These are phyloP conservation scores for Thyridium curvatum DNA, from an alignment of 2,329 filamentous ascomycete species.

Conservation along the genomic window DNA sequence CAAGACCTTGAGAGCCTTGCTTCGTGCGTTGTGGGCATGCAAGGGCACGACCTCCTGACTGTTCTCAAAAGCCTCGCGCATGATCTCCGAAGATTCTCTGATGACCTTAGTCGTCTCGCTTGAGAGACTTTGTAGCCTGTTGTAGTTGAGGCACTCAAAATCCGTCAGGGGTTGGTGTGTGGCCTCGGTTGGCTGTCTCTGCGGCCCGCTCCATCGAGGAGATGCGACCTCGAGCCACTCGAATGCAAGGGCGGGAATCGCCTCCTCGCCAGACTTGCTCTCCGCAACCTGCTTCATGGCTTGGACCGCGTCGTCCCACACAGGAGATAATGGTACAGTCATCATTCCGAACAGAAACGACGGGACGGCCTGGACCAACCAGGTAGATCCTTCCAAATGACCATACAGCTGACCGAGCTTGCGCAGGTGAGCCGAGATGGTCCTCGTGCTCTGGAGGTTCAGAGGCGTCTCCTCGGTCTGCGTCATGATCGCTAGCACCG, in stretches of 20 bases:
- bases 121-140: slow-evolving; percentile 48
- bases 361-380: slow-evolving; percentile 67
- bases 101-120: slow-evolving; percentile 45
- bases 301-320: slow-evolving; percentile 79
- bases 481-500: slow-evolving; percentile 59
- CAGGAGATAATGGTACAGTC: slow-evolving; percentile 74
- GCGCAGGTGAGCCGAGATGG: slow-evolving; percentile 78
- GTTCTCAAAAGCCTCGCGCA: slow-evolving; percentile 58
- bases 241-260: slow-evolving; percentile 67
- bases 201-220: slow-evolving; percentile 42
- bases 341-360: slow-evolving; percentile 84
- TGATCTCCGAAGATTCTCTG: slow-evolving; percentile 46
- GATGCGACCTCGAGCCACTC: slow-evolving; percentile 65
- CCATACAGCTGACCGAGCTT: slow-evolving; percentile 64
- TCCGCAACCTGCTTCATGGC: slow-evolving; percentile 71
- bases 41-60: slow-evolving; percentile 50
- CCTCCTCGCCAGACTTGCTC: slow-evolving; percentile 64
- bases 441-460: slow-evolving; percentile 68
- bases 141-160: slow-evolving; percentile 79
- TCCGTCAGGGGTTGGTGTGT: slow-evolving; percentile 49
- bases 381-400: slow-evolving; percentile 49
- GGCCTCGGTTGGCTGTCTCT: slow-evolving; percentile 18
- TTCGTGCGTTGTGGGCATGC: slow-evolving; percentile 53
- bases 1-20: slow-evolving; percentile 75
- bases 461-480: slow-evolving; percentile 75